Base-by-base conservation (phyloP, 306 rosid species). In the Mimosa pudica region DNA sequence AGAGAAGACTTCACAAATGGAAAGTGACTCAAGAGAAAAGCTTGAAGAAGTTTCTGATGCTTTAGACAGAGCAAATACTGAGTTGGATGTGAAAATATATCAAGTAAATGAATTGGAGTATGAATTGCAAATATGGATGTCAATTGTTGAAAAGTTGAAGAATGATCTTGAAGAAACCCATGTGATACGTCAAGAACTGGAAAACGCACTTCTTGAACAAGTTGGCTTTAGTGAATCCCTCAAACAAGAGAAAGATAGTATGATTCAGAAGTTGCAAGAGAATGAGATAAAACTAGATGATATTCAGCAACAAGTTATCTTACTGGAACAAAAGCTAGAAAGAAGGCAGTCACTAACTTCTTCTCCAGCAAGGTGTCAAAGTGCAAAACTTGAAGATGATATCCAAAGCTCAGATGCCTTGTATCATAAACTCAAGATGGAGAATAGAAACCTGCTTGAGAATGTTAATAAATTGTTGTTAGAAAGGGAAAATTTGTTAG, bases 151-250 rank as follows among this genome's bases (percentile, higher is more conserved):
- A 55, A 85, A 72, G 54, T 84, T 89, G 71, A 81, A 55, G 82
- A 70, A 10, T 73, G 90, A 79, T 47, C 90, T 92, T 65, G 92
- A 92, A 83, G 87, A 81, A 83, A 87, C 71, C 77, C 76, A 75
- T 18, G 80, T 7, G 58, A 61, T 75, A 24, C 86, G 90, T 63
- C 89, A 73, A 85, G 88, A 84, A 86, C 82, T 95, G n/a, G 97
- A 92, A 87, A 85, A 88, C 63, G 89, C 95, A 17, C 89, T 92
- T 52, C 89, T 92, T 75, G 88, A 89, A 67, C 88, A 91, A 84
- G 85, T 89, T 45, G 89, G 86, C 36, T 77, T 80, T 54, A 90
- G 82, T 41, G 97, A 86, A 83, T 75, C 79, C 74, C 73, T 83
- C 47, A 88, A 89, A 85, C 88, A 78, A 80, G 93, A 91, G 78